Evolutionary conservation across 2,329 filamentous ascomycete genomes (phyloP), one percentile per base, ranked within the genome.

Genomic region (Cladosporium sp.): DNA sequence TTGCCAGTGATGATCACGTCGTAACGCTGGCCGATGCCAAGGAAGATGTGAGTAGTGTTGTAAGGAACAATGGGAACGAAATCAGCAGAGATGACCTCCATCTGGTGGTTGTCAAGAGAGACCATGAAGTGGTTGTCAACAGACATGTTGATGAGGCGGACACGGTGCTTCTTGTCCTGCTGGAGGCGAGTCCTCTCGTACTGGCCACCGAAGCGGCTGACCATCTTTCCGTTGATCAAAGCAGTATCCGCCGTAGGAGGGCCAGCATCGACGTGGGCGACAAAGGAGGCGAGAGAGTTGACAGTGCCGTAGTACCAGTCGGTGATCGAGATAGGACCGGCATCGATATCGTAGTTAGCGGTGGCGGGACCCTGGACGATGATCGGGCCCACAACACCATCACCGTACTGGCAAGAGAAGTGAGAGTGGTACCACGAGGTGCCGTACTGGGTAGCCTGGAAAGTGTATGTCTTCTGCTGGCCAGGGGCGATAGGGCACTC

Each of bases 321-420:
- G 18, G 82, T 84, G 10, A 90, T 74, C 34, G 88, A 80, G 0
- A 90, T 70, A 14, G 82, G 77, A 4, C 89, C 88, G 0, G 89
- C 78, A 71, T 91, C 89, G 60, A 85, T 80, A 66, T 91, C 87
- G 71, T 89, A 90, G 71, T 86, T 81, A n/a, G 82, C 79, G 4
- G 84, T 83, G 0, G 83, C 81, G 0, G 87, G 87, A 0, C 87
- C 88, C 63, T 88, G 82, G 70, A 90, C 86, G 15, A 89, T 76
- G 41, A 91, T 85, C 2, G 82, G 83, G 0, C 88, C 88, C 30
- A 85, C 79, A 0, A 89, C 76, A 1, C 88, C 88, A 65, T 88
- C 81, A 8, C 84, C 79, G 70, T 87, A 84, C 72, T 85, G 83
- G 28, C 78, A 75, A 15, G 79, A 79, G 70, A 85, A 85, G 73